phyloP scores from a whole-genome alignment of 1,284 basidiomycete species.

The Ganoderma resinaceum region DNA sequence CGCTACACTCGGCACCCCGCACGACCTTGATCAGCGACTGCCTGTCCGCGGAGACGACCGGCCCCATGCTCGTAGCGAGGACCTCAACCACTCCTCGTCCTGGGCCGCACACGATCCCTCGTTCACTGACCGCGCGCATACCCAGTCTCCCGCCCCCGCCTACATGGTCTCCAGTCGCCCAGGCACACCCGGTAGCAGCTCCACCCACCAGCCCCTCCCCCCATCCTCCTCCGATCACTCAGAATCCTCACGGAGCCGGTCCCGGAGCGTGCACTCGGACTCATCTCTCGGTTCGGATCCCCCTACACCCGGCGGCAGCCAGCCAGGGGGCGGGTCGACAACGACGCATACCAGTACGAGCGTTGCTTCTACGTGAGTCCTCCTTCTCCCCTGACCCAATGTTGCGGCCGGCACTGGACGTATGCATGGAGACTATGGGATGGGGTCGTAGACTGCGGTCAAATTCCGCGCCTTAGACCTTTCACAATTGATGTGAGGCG shows the following conservation, averaged over 20 bases:
- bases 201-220: conserved; percentile 48
- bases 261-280: conserved; percentile 52
- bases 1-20: conserved; percentile 59
- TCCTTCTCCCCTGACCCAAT: conserved; percentile 14
- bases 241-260: conserved; percentile 49
- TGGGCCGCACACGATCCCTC: conserved; percentile 31
- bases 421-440: background rate
- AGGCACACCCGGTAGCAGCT: conserved; percentile 58
- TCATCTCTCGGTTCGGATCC: conserved; percentile 57
- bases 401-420: conserved; percentile 39
- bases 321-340: conserved; percentile 55
- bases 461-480: conserved; percentile 14
- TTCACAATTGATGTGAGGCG: conserved; percentile 40
- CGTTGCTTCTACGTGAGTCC: conserved; percentile 40
- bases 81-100: conserved; percentile 63
- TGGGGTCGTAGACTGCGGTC: background rate
- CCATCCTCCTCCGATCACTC: conserved; percentile 59
- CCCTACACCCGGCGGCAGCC: conserved; percentile 50
- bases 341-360: conserved; percentile 46
- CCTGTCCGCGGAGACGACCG: conserved; percentile 45
- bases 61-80: conserved; percentile 69
- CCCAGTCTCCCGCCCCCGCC: conserved; percentile 54
- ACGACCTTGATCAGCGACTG: conserved; percentile 61
- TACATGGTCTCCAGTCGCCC: conserved; percentile 60
- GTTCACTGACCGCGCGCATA: conserved; percentile 34